A percentile compares a stretch with the other conserved stretches of the same genome.
Conservation (phyloP, 163 green algal species). For the Scenedesmus sp. region DNA sequence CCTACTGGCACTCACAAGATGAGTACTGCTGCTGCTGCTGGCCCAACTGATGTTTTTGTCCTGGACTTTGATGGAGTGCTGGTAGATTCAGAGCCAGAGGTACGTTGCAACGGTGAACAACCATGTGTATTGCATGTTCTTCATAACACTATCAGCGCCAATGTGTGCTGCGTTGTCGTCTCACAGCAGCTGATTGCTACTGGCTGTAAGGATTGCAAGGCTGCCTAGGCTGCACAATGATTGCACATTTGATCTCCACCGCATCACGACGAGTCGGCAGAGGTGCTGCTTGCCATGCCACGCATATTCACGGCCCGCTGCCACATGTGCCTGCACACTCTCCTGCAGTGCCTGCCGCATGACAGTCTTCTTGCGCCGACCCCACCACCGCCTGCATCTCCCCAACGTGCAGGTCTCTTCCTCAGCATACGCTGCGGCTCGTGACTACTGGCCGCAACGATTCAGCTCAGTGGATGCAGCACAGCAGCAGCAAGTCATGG, state of each 20-base stretch:
- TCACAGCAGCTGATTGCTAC: too few relatives aligned
- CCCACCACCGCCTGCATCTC: neutral
- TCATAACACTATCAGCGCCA: neutral
- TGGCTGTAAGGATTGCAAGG: too few relatives aligned
- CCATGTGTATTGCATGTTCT: too few relatives aligned
- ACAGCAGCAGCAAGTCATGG: conserved; percentile 46
- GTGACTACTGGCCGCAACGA: conserved; percentile 68
- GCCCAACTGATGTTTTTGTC: conserved; percentile 74
- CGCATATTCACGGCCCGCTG: too few relatives aligned
- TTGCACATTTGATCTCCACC: too few relatives aligned
- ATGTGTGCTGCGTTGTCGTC: neutral
- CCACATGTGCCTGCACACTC: neutral
- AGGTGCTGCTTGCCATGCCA: too few relatives aligned
- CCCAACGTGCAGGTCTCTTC: conserved; percentile 68
- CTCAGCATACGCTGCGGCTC: conserved; percentile 64
- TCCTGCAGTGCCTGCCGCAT: neutral
- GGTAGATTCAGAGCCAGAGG: conserved; percentile 78
- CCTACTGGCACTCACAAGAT: neutral
- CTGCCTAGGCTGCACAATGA: too few relatives aligned
- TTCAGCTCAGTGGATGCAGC: conserved; percentile 55
- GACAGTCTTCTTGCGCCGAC: conserved; percentile 43
- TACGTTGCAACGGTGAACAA: neutral
- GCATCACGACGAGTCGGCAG: too few relatives aligned
- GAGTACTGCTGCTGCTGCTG: conserved; percentile 32
- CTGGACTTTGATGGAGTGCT: conserved; percentile 85